These are phyloP conservation scores for Lepraria neglecta DNA, from an alignment of 495 filamentous ascomycete species.

Conservation along the genomic window DNA sequence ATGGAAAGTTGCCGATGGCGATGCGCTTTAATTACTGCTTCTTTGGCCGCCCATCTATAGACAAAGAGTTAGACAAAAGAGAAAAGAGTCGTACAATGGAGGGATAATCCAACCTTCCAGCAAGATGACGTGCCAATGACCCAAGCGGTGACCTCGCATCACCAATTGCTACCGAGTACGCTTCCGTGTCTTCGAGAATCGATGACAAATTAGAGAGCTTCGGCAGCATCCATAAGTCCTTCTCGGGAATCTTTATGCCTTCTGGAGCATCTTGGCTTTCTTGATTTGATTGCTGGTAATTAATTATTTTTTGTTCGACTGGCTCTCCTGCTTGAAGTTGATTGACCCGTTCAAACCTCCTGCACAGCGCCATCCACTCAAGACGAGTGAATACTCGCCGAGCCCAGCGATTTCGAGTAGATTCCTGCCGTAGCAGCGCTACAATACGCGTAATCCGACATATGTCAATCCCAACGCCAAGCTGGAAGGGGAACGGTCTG, in stretches of 20 bases:
- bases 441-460: constrained; percentile 44
- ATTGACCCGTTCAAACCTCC: constrained; percentile 3
- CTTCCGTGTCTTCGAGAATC: constrained; percentile 3
- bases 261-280: neutral
- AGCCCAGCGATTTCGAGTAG: constrained; percentile 33
- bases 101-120: constrained; percentile 43
- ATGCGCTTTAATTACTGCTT: constrained; percentile 58
- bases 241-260: neutral
- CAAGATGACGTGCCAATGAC: constrained; percentile 36
- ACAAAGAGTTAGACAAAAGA: constrained; percentile 7
- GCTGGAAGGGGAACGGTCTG: constrained; percentile 41
- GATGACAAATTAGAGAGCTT: constrained; percentile 7
- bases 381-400: constrained; percentile 37
- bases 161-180: constrained; percentile 2
- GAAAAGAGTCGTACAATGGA: constrained; percentile 11
- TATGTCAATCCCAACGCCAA: constrained; percentile 54
- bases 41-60: constrained; percentile 55
- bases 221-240: constrained; percentile 13
- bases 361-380: constrained; percentile 31
- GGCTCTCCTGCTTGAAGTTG: constrained; percentile 8
- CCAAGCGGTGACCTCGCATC: constrained; percentile 19
- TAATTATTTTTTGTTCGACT: neutral
- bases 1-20: constrained; percentile 38
- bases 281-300: neutral
- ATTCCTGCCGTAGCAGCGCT: constrained; percentile 28